A percentile compares a stretch with the other conserved stretches of the same genome.
These are phyloP conservation scores for Nakaseomyces kungkrabaensis DNA, from an alignment of 1,139 yeast genomes.

Conservation along the genomic window DNA sequence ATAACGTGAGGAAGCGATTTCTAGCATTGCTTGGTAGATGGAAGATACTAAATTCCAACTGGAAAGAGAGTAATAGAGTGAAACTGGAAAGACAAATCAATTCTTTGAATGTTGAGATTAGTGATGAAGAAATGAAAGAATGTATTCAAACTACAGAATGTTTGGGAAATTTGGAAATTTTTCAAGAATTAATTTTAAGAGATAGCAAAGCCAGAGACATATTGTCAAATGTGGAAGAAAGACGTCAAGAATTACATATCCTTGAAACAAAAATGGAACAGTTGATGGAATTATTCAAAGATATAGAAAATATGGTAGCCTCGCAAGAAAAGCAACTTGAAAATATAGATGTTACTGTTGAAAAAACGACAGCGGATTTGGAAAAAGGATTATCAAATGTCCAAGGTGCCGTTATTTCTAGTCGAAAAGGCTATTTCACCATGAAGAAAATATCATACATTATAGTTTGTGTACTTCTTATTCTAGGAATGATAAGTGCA, in stretches of 20 bases:
- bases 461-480: constrained; percentile 29
- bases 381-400: constrained; percentile 94
- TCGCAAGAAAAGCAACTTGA: constrained; percentile 88
- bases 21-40: constrained; percentile 77
- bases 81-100: constrained; percentile 91
- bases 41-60: constrained; percentile 77
- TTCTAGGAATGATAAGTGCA: constrained; percentile 37
- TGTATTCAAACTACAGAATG: constrained; percentile 65
- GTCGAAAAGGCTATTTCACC: constrained; percentile 85
- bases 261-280: constrained; percentile 94
- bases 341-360: constrained; percentile 72
- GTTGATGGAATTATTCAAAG: constrained; percentile 85
- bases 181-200: constrained; percentile 87
- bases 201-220: constrained; percentile 95
- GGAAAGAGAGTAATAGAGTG: constrained; percentile 71
- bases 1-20: constrained; percentile 75
- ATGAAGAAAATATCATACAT: constrained; percentile 72
- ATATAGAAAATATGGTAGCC: constrained; percentile 92
- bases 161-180: constrained; percentile 82
- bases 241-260: constrained; percentile 91
- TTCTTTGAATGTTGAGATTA: constrained; percentile 87
- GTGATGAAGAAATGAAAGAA: constrained; percentile 69
- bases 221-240: constrained; percentile 86
- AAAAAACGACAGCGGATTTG: constrained; percentile 75
- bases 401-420: constrained; percentile 76